Evolutionary conservation across 2,329 filamentous ascomycete genomes (phyloP).

Genomic region (Cladosporium sphaerospermum): DNA sequence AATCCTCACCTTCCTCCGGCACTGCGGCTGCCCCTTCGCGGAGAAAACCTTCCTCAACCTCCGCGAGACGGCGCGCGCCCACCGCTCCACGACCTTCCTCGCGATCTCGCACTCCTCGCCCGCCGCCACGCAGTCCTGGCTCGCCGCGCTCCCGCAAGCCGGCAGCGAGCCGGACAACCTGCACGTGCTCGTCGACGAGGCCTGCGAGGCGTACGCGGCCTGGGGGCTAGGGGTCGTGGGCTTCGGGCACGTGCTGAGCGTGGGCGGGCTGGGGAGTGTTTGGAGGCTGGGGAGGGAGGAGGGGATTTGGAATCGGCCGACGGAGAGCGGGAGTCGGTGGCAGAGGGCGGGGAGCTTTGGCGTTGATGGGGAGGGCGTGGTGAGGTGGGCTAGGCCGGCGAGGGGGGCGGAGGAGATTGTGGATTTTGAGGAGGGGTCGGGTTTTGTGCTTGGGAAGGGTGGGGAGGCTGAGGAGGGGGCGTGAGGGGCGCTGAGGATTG

Average conservation of each 20-base stretch:
- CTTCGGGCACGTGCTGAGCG: conserved; percentile 58
- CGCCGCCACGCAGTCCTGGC: conserved; percentile 53
- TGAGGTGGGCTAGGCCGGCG: conserved; percentile 41
- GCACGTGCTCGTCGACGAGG: conserved; percentile 54
- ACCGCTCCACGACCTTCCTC: conserved; percentile 51
- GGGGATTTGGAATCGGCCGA: conserved; percentile 59
- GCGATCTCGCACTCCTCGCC: conserved; percentile 56
- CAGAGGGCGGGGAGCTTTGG: conserved; percentile 63
- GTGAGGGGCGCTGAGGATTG: not conserved
- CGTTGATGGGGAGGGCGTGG: conserved; percentile 46
- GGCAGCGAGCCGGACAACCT: conserved; percentile 54
- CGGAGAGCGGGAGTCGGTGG: conserved; percentile 62
- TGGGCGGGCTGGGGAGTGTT: conserved; percentile 51
- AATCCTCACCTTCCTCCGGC: conserved; percentile 61
- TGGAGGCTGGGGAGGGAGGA: conserved; percentile 55
- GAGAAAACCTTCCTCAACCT: conserved; percentile 44
- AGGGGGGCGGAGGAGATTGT: conserved; percentile 23
- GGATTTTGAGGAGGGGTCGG: conserved; percentile 9
- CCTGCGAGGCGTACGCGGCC: conserved; percentile 54
- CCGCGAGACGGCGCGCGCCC: conserved; percentile 44
- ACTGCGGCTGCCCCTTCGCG: conserved; percentile 68
- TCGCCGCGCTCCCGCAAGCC: conserved; percentile 34
- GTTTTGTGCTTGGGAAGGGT: not conserved
- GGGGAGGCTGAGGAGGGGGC: not conserved
- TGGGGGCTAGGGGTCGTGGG: conserved; percentile 60